Percentiles rank a stretch among this genome's conserved stretches.
Conservation (phyloP, 169 alveolate genomes). For the Cryptosporidium muris region DNA sequence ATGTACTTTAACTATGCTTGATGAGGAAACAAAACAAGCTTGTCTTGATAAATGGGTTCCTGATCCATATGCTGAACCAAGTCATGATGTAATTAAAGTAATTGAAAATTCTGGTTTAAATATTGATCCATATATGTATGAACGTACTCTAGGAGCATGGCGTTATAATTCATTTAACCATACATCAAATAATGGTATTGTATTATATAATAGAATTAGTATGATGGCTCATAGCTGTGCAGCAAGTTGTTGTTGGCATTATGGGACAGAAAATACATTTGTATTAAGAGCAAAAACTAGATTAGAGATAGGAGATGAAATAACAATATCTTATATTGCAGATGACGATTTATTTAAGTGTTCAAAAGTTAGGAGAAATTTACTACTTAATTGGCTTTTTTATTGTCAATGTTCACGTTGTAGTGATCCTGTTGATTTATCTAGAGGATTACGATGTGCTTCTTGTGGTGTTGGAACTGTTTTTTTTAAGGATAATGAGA, state of each 20-base stretch:
- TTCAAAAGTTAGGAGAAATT: constrained; percentile 82
- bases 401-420: constrained; percentile 83
- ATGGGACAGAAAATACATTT: constrained; percentile 81
- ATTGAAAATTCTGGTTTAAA: constrained; percentile 66
- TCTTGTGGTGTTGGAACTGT: constrained; percentile 78
- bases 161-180: constrained; percentile 85
- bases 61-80: constrained; percentile 77
- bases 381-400: constrained; percentile 83
- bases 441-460: constrained; percentile 83
- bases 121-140: constrained; percentile 62
- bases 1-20: constrained; percentile 76
- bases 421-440: constrained; percentile 75
- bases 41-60: constrained; percentile 80
- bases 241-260: constrained; percentile 87
- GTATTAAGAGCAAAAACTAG: constrained; percentile 81
- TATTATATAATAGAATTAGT: constrained; percentile 77
- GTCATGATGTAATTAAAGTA: constrained; percentile 57
- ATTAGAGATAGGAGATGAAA: constrained; percentile 82
- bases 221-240: constrained; percentile 85
- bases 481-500: constrained; percentile 58
- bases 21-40: constrained; percentile 66
- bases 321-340: constrained; percentile 85
- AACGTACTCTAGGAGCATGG: constrained; percentile 81
- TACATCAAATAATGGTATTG: constrained; percentile 78
- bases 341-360: constrained; percentile 83